Conservation (phyloP, 352 stramenopile species). For the Globisporangium acanthophoron region DNA sequence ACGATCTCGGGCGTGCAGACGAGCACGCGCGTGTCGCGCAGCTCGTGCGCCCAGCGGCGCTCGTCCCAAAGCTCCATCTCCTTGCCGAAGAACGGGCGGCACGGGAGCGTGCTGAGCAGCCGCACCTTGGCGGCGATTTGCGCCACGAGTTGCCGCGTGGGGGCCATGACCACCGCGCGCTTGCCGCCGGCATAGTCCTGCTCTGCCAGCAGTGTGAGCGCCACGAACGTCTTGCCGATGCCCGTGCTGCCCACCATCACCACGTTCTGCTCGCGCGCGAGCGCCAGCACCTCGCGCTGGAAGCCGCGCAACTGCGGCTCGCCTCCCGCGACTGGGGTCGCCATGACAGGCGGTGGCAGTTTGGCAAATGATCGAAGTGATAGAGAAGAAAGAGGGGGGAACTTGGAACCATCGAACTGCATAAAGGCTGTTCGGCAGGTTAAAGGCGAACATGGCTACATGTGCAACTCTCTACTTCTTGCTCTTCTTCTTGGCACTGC, state of each 20-base stretch:
- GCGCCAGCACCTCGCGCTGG: conserved; percentile 62
- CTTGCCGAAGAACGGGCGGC: conserved; percentile 44
- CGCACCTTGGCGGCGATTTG: conserved; percentile 77
- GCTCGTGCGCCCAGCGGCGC: conserved; percentile 49
- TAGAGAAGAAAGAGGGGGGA: too few relatives aligned
- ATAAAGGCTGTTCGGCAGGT: too few relatives aligned
- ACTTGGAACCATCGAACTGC: too few relatives aligned
- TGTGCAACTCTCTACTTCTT: conserved; percentile 19
- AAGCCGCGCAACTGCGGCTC: conserved; percentile 44
- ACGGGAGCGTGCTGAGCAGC: conserved; percentile 50
- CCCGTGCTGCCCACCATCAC: conserved; percentile 81
- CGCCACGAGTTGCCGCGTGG: conserved; percentile 74
- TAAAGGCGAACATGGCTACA: too few relatives aligned
- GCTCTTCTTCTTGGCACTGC: conserved; percentile 16
- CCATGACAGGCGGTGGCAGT: too few relatives aligned
- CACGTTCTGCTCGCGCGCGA: conserved; percentile 67
- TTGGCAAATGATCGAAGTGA: too few relatives aligned
- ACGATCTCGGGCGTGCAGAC: conserved; percentile 87
- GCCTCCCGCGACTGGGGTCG: too few relatives aligned
- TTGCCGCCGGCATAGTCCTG: conserved; percentile 61
- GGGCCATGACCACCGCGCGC: conserved; percentile 78
- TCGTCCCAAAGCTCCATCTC: conserved; percentile 59
- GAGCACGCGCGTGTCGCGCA: conserved; percentile 59
- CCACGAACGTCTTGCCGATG: conserved; percentile 84
- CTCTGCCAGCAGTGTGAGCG: conserved; percentile 67